A percentile compares a stretch with the other conserved stretches of the same genome.
Evolutionary conservation across 305 asterid species (phyloP).

Genomic region (Fraxinus nigra): DNA sequence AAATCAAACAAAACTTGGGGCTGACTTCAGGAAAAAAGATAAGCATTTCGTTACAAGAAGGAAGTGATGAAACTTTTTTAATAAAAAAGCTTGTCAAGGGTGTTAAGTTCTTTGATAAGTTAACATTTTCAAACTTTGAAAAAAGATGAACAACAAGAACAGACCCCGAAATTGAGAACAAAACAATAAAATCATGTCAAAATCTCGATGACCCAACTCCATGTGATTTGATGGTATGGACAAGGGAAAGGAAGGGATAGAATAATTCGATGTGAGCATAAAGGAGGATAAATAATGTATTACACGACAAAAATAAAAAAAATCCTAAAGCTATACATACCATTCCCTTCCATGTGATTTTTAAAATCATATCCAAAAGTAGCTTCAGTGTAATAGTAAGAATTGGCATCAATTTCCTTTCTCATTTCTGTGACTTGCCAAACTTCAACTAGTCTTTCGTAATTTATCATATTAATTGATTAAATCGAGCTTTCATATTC

Average conservation of each 20-base stretch:
- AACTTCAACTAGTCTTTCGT: background rate
- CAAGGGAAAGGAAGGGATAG: background rate
- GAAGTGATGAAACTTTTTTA: background rate
- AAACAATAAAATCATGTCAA: background rate
- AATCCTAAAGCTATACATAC: background rate
- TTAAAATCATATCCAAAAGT: background rate
- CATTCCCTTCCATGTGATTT: background rate
- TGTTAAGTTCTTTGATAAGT: background rate
- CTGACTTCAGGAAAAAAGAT: background rate
- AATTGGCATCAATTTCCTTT: background rate
- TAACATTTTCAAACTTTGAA: background rate
- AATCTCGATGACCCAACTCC: background rate
- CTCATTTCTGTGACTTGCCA: background rate
- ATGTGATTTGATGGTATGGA: background rate
- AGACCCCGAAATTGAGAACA: background rate
- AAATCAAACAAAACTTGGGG: background rate
- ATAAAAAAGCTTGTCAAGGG: background rate
- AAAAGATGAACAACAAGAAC: background rate
- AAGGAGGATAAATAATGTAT: background rate
- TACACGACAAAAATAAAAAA: background rate
- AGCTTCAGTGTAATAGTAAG: background rate
- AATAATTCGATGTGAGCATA: background rate
- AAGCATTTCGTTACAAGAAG: background rate
- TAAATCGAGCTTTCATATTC: background rate
- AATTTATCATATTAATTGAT: background rate